A percentile compares a stretch with the other conserved stretches of the same genome.
Conservation (phyloP, 805 yeast genomes). For the Candida chilensis region DNA sequence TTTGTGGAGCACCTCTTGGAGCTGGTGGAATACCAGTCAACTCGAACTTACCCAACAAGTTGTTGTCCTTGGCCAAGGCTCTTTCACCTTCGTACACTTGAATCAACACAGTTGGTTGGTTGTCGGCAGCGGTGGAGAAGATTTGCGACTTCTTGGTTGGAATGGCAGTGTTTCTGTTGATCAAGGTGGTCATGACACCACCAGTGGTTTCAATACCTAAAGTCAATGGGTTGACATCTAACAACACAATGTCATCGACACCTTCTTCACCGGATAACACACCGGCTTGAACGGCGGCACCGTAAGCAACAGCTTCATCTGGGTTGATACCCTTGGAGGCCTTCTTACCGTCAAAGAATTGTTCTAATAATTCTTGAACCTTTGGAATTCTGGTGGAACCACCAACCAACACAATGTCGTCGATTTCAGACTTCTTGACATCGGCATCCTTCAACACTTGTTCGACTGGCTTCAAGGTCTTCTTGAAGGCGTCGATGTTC, state of each 20-base stretch:
- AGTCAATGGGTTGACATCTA: constrained; percentile 92
- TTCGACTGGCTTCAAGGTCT: constrained; percentile 93
- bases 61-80: constrained; percentile 89
- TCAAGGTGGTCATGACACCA: constrained; percentile 94
- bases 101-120: constrained; percentile 91
- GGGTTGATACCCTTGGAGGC: constrained; percentile 97
- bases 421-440: constrained; percentile 75
- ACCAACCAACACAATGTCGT: constrained; percentile 96
- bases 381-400: constrained; percentile 99
- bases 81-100: constrained; percentile 97
- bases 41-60: constrained; percentile 80
- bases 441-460: constrained; percentile 93
- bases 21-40: constrained; percentile 84
- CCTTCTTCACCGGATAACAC: constrained; percentile 93
- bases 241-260: constrained; percentile 79
- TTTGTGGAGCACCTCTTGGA: constrained; percentile 88
- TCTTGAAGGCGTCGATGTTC: constrained; percentile 86
- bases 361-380: constrained; percentile 88
- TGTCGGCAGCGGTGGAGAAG: constrained; percentile 93
- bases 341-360: constrained; percentile 88
- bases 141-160: constrained; percentile 94
- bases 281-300: constrained; percentile 99
- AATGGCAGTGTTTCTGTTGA: constrained; percentile 90
- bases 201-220: constrained; percentile 96
- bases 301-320: constrained; percentile 98